Evolutionary conservation across 2,329 filamentous ascomycete genomes (phyloP).

Genomic region (Bipolaris gigantea): DNA sequence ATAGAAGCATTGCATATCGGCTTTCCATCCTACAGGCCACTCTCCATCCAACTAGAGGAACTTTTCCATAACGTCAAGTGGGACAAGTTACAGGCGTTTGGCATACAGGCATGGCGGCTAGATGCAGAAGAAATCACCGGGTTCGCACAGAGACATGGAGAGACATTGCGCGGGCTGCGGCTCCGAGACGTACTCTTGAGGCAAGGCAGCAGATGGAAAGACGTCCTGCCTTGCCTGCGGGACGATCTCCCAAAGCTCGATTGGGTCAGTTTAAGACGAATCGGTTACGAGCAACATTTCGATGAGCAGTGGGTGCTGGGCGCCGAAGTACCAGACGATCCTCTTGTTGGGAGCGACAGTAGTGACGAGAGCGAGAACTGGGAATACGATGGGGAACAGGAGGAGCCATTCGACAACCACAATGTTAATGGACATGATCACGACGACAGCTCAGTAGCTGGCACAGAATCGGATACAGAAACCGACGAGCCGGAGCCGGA

Average conservation of each 20-base stretch:
- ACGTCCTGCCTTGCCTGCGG: constrained; percentile 60
- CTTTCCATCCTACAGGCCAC: constrained; percentile 60
- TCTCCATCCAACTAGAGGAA: constrained; percentile 60
- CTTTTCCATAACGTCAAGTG: constrained; percentile 66
- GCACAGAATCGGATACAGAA: constrained; percentile 39
- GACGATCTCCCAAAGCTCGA: constrained; percentile 60
- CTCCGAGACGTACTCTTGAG: constrained; percentile 64
- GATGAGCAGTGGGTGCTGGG: constrained; percentile 52
- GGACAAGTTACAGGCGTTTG: constrained; percentile 64
- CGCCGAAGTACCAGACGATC: constrained; percentile 54
- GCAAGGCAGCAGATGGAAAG: constrained; percentile 62
- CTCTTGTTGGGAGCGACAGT: constrained; percentile 48
- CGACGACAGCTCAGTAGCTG: constrained; percentile 41
- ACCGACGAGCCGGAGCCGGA: constrained; percentile 39
- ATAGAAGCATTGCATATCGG: constrained; percentile 66
- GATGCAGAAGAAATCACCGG: constrained; percentile 62
- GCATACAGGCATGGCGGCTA: constrained; percentile 66
- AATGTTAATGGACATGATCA: constrained; percentile 35
- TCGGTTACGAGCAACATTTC: constrained; percentile 61
- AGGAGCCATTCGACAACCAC: constrained; percentile 19
- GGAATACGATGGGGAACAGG: constrained; percentile 38
- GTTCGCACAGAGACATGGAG: constrained; percentile 58
- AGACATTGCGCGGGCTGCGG: constrained; percentile 61
- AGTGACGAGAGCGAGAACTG: constrained; percentile 45
- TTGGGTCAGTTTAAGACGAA: constrained; percentile 64